phyloP scores from a whole-genome alignment of 768 basidiomycete genomes.

The Kwoniella newhampshirensis region DNA sequence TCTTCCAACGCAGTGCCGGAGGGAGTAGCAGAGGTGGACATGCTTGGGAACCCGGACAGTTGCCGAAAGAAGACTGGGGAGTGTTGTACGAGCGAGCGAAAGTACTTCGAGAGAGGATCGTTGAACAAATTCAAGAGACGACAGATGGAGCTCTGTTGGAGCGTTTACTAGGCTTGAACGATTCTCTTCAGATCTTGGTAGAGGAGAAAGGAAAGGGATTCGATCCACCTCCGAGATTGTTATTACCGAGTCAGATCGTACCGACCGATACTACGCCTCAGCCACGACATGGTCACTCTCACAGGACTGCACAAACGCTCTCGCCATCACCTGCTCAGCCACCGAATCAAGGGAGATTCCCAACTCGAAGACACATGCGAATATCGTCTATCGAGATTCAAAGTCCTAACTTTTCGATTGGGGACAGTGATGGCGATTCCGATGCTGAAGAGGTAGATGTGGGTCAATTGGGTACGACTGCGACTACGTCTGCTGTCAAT shows the following conservation, averaged over 20 bases:
- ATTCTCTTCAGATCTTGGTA: constrained; percentile 64
- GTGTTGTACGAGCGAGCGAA: constrained; percentile 48
- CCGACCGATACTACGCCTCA: constrained; percentile 7
- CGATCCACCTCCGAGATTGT: constrained; percentile 38
- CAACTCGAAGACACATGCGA: constrained; percentile 55
- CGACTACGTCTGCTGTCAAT: not conserved
- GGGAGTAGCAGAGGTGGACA: not conserved
- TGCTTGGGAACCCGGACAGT: constrained; percentile 40
- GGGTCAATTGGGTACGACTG: constrained; percentile 12
- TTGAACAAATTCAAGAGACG: constrained; percentile 56
- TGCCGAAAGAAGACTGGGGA: constrained; percentile 39
- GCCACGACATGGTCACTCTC: not conserved
- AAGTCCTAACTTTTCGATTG: constrained; percentile 64
- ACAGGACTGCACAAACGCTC: not conserved
- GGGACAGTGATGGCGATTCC: constrained; percentile 55
- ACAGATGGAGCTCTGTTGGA: constrained; percentile 57
- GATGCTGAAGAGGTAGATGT: constrained; percentile 51
- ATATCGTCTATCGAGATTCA: constrained; percentile 67
- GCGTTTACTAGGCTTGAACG: constrained; percentile 70
- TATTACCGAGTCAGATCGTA: constrained; percentile 44
- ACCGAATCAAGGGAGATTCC: not conserved
- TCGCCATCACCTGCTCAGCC: constrained; percentile 10
- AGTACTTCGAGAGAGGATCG: constrained; percentile 60
- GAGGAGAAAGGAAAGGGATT: constrained; percentile 57
- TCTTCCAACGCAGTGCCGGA: not conserved